phyloP scores from a whole-genome alignment of 2,329 filamentous ascomycete genomes.

The Aureobasidium sp. region DNA sequence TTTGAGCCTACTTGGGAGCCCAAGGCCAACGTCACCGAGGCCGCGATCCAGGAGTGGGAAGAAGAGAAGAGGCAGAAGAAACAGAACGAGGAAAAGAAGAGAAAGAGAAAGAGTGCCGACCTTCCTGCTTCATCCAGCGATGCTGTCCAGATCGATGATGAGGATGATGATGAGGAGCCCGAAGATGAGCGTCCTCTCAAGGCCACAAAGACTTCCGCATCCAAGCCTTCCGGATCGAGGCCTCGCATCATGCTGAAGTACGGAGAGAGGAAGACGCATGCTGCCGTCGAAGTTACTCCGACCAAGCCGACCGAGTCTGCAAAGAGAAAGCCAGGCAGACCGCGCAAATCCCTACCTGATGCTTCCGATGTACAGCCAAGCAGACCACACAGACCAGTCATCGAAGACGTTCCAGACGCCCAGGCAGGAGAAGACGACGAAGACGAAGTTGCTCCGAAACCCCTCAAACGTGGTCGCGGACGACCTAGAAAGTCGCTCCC shows the following conservation, averaged over 20 bases:
- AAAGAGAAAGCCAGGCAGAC: neutral
- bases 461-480: neutral
- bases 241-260: neutral
- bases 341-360: neutral
- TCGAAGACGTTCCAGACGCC: neutral
- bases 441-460: neutral
- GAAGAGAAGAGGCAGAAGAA: conserved; percentile 18
- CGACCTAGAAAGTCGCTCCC: neutral
- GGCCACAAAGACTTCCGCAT: neutral
- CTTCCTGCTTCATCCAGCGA: neutral
- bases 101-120: neutral
- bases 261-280: neutral
- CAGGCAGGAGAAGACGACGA: neutral
- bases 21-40: conserved; percentile 28
- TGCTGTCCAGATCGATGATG: neutral
- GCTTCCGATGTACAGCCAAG: no score
- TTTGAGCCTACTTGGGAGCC: conserved; percentile 48
- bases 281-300: neutral
- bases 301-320: neutral
- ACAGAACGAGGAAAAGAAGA: neutral
- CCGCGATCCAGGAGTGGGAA: conserved; percentile 31
- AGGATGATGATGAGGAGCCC: neutral
- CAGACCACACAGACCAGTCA: no score
- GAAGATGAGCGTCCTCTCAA: neutral
- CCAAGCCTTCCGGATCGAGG: neutral